Evolutionary conservation across 192 early-diverging fungal genomes (phyloP).

Genomic region (Linnemannia exigua): DNA sequence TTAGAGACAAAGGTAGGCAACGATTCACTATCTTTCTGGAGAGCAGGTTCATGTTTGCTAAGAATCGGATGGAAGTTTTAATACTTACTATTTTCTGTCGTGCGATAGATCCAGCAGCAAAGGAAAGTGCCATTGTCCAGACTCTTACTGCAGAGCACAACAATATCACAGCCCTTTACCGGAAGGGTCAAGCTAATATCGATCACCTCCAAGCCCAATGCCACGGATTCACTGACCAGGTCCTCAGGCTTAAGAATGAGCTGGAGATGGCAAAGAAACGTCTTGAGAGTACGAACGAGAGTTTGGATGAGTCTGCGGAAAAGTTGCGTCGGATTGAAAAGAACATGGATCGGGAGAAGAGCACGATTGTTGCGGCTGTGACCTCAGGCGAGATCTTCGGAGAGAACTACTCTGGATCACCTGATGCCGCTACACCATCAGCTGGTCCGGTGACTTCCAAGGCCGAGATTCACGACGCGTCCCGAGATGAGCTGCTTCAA

Average conservation of each 20-base stretch:
- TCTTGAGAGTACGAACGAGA: conserved; percentile 35
- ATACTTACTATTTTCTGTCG: neutral
- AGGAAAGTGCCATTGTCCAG: conserved; percentile 26
- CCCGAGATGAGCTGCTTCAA: conserved; percentile 41
- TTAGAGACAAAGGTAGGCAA: conserved; percentile 26
- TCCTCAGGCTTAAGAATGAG: conserved; percentile 32
- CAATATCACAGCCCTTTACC: conserved; percentile 28
- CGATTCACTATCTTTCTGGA: neutral
- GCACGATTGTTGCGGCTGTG: conserved; percentile 37
- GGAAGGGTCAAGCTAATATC: conserved; percentile 24
- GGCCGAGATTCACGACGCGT: conserved; percentile 33
- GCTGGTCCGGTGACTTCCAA: conserved; percentile 20
- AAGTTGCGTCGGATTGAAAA: conserved; percentile 32
- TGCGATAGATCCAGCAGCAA: conserved; percentile 29
- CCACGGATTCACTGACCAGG: conserved; percentile 42
- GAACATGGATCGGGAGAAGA: conserved; percentile 45
- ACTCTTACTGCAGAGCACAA: conserved; percentile 30
- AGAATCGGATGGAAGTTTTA: neutral
- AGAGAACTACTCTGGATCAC: conserved; percentile 34
- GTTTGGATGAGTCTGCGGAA: conserved; percentile 35
- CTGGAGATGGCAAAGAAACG: conserved; percentile 42
- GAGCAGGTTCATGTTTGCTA: neutral
- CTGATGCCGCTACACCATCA: conserved; percentile 15
- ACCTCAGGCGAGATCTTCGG: conserved; percentile 48
- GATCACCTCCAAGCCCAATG: conserved; percentile 42